Conservation (phyloP, 2,329 filamentous ascomycete genomes). For the Rachicladosporium sp. region DNA sequence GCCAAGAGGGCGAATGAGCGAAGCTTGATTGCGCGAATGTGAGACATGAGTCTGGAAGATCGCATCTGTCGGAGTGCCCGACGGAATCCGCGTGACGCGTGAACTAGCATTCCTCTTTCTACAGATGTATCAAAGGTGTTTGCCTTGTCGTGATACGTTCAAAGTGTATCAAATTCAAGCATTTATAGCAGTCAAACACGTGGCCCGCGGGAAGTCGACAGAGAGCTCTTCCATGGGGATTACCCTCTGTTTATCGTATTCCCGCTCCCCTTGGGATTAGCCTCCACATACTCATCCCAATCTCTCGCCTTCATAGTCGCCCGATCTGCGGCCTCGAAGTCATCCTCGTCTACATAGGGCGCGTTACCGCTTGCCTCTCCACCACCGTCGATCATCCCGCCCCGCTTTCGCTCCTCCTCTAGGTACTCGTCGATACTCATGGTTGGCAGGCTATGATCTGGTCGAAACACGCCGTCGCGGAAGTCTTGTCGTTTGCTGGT, state of each 20-base stretch:
- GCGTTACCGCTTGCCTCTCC: slow-evolving; percentile 59
- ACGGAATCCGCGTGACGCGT: too few relatives aligned
- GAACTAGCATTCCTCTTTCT: too few relatives aligned
- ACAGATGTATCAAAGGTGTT: too few relatives aligned
- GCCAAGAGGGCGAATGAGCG: too few relatives aligned
- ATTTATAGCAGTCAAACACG: too few relatives aligned
- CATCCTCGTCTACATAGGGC: slow-evolving; percentile 75
- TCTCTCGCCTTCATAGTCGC: slow-evolving; percentile 87
- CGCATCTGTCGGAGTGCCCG: too few relatives aligned
- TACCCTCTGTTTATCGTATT: slow-evolving; percentile 73
- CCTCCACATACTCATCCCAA: slow-evolving; percentile 91
- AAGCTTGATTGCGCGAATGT: too few relatives aligned
- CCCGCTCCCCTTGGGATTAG: slow-evolving; percentile 71
- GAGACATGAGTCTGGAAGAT: too few relatives aligned
- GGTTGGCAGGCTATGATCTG: slow-evolving; percentile 85
- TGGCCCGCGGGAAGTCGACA: too few relatives aligned
- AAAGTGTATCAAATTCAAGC: too few relatives aligned
- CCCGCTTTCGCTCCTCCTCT: slow-evolving; percentile 73
- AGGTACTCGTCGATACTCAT: slow-evolving; percentile 98
- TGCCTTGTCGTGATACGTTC: too few relatives aligned
- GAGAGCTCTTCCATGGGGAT: not conserved
- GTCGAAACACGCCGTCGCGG: slow-evolving; percentile 69
- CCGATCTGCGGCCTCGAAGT: slow-evolving; percentile 72
- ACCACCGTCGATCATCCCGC: slow-evolving; percentile 83
- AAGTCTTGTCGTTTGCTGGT: slow-evolving; percentile 59